Evolutionary conservation across 768 basidiomycete species (phyloP).

Genomic region (Suillus weaverae): DNA sequence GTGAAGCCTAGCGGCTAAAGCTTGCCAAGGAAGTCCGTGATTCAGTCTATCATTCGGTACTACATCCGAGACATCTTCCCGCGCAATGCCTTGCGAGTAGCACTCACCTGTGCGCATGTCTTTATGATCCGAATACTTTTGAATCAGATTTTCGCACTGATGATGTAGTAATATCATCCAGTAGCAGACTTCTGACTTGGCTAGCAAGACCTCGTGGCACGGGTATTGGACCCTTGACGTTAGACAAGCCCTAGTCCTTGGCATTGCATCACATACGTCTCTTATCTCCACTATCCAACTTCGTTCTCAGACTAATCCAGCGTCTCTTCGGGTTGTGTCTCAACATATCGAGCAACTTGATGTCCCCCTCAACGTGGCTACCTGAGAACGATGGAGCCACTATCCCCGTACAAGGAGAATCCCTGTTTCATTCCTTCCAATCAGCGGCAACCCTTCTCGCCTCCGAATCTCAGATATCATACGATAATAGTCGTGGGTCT

Average conservation of each 20-base stretch:
- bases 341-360: neutral
- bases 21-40: conserved; percentile 12
- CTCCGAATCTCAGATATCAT: conserved; percentile 45
- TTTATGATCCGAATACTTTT: neutral
- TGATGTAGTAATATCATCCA: neutral
- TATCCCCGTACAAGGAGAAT: conserved; percentile 49
- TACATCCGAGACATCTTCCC: neutral
- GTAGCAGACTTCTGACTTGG: neutral
- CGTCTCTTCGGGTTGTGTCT: neutral
- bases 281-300: neutral
- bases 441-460: conserved; percentile 41
- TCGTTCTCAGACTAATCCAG: neutral
- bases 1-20: conserved; percentile 9
- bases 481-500: conserved; percentile 74
- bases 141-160: neutral
- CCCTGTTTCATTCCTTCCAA: conserved; percentile 73
- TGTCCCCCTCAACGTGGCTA: too few species aligned
- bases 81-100: neutral
- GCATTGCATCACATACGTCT: neutral
- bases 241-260: conserved; percentile 33
- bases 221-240: conserved; percentile 65
- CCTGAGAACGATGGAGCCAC: neutral
- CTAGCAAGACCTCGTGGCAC: conserved; percentile 46
- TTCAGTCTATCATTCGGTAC: conserved; percentile 47
- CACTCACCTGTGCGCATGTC: too few species aligned